Base-by-base conservation (phyloP, 805 yeast genomes). In the Pichia ethanolica region DNA sequence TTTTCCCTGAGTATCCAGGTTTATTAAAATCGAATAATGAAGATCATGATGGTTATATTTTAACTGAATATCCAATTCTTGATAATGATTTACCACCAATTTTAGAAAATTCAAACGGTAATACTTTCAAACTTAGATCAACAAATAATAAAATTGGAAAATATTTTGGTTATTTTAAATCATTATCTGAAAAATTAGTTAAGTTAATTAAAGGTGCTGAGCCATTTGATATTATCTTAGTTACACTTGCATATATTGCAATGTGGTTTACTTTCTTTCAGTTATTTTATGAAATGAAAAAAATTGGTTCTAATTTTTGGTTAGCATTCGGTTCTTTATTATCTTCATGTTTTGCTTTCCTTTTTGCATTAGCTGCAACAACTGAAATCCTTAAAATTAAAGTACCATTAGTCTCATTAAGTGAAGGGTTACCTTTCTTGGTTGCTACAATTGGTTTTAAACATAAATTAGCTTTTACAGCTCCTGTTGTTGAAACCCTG, bases 361-460 rank as follows among this genome's bases (percentile, higher is more conserved):
- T 89, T 50, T 78, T 86, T 56, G 96, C 97, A 2, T 72, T 86
- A 43, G 80, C 79, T 52, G 70, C 83, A 45, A 74, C 86, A 8
- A 76, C 79, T 35, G 73, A 75, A 49, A 60, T 78, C 33, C 68
- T 86, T 44, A 77, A 79, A 35, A 69, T 79, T 42, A 77, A 76
- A 45, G 82, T 91, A 34, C 81, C 95, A 8, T 71, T 88, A 48
- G 71, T 86, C 48, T 80, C 87, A 48, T 72, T 91, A 56, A 79
- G 89, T 50, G 97, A 91, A 69, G 97, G 97, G 35, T 69, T 91
- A 42, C 99, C 99, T 26, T 91, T 91, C 67, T 76, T 91, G 61
- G 95, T 91, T 26, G 89, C 95, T 25, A 83, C 89, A 5, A 80
- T 91, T 61, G 99, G 98, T 2, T 91, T 91, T 68, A 89, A 88